Conservation (phyloP, 345 rosid species). For the Laguncularia racemosa region DNA sequence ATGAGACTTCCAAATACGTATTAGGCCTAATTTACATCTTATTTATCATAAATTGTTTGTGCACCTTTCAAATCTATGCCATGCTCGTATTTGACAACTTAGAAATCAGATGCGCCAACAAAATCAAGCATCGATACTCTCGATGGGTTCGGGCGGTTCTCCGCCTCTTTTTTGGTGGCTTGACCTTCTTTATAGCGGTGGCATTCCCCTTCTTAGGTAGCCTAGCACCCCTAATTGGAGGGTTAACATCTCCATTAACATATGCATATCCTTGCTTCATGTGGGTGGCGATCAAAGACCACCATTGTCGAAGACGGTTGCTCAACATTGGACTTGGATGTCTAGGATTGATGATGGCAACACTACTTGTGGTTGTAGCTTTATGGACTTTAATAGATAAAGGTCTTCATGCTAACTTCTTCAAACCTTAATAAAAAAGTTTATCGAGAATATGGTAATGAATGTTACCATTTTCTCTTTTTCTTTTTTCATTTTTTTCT, state of each 20-base stretch:
- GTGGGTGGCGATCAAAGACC: conserved; percentile 33
- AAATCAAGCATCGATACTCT: conserved; percentile 17
- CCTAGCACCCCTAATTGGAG: conserved; percentile 35
- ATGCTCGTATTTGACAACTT: conserved; percentile 52
- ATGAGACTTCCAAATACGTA: conserved; percentile 15
- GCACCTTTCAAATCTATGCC: conserved; percentile 43
- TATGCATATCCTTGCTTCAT: conserved; percentile 50
- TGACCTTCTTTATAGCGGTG: conserved; percentile 26
- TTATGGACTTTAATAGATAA: conserved; percentile 25
- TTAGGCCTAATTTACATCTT: conserved; percentile 19
- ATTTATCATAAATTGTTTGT: conserved; percentile 21
- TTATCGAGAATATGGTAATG: neutral
- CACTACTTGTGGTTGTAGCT: conserved; percentile 30
- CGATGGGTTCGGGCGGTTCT: conserved; percentile 16
- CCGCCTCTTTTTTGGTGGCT: conserved; percentile 31
- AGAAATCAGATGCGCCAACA: conserved; percentile 19
- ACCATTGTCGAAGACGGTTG: conserved; percentile 14
- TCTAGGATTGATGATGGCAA: conserved; percentile 24
- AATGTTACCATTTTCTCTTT: no score
- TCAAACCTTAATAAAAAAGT: conserved; percentile 19
- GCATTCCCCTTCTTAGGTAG: conserved; percentile 42
- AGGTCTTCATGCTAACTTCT: conserved; percentile 42
- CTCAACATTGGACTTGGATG: conserved; percentile 38
- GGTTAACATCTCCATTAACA: no score
- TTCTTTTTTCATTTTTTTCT: no score